Percentiles rank a stretch among this genome's conserved stretches.
Evolutionary conservation across 257 asterid species (phyloP).

Genomic region (Penstemon barbatus): DNA sequence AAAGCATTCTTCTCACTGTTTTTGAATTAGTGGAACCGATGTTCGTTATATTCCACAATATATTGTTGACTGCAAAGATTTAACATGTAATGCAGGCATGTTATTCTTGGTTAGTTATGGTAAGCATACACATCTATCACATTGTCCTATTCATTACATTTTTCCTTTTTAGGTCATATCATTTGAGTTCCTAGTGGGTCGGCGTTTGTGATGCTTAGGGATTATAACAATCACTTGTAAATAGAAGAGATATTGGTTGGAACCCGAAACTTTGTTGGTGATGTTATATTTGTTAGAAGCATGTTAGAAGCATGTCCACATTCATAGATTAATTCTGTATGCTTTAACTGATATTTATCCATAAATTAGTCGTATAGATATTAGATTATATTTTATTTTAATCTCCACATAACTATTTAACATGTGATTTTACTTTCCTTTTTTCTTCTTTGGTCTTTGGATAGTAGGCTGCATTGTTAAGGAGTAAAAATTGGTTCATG

Average conservation of each 20-base stretch:
- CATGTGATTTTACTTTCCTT: too few species aligned
- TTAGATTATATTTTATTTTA: too few species aligned
- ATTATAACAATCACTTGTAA: not conserved
- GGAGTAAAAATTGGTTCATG: too few species aligned
- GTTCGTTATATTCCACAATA: slow-evolving; percentile 3
- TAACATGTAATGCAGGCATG: not conserved
- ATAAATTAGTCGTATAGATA: too few species aligned
- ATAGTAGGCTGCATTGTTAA: too few species aligned
- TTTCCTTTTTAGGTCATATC: not conserved
- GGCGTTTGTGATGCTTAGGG: not conserved
- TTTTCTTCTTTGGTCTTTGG: too few species aligned
- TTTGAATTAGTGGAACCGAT: slow-evolving; percentile 5
- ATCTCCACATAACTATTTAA: too few species aligned
- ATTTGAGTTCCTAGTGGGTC: slow-evolving; percentile 6
- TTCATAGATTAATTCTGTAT: too few species aligned
- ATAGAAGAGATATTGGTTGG: not conserved
- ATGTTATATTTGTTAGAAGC: too few species aligned
- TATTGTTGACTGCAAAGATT: not conserved
- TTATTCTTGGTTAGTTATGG: not conserved
- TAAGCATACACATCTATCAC: not conserved
- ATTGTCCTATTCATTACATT: not conserved
- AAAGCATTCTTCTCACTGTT: slow-evolving; percentile 21
- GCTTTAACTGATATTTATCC: too few species aligned
- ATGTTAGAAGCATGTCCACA: too few species aligned
- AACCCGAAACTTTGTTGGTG: not conserved